A percentile compares a stretch with the other conserved stretches of the same genome.
Conservation (phyloP, 1,284 basidiomycete species). For the Inonotus obliquus region DNA sequence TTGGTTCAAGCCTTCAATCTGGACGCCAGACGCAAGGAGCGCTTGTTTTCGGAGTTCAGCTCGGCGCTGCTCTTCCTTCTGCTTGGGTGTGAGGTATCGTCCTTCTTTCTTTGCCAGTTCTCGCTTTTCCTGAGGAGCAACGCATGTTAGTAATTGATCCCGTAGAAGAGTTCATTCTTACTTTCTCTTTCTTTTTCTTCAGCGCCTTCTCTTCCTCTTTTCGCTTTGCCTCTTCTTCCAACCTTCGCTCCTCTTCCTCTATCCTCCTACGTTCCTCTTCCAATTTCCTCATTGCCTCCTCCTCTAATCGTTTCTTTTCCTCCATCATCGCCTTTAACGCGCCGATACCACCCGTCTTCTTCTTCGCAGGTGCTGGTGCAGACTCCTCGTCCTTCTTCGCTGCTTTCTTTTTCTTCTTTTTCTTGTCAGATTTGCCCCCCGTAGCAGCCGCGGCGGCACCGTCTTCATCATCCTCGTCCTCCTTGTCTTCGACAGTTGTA, state of each 20-base stretch:
- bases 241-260: constrained; percentile 79
- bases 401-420: constrained; percentile 91
- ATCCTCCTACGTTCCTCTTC: constrained; percentile 76
- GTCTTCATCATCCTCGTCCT: constrained; percentile 53
- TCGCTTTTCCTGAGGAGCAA: constrained; percentile 60
- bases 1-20: constrained; percentile 82
- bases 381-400: constrained; percentile 79
- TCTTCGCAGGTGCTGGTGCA: constrained; percentile 56
- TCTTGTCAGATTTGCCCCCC: constrained; percentile 52
- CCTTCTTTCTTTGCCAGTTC: constrained; percentile 90
- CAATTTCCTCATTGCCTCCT: constrained; percentile 62
- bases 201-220: constrained; percentile 83
- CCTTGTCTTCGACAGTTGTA: constrained; percentile 36
- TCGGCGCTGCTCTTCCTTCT: constrained; percentile 90
- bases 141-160: neutral
- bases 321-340: constrained; percentile 83
- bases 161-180: constrained; percentile 35
- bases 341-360: constrained; percentile 61
- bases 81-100: constrained; percentile 87
- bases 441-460: constrained; percentile 48
- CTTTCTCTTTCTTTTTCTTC: constrained; percentile 90
- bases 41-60: constrained; percentile 92
- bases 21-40: constrained; percentile 83
- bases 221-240: constrained; percentile 71
- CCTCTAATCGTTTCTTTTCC: constrained; percentile 82